Conservation (phyloP, 2,329 filamentous ascomycete genomes). For the Rutstroemia sp. region DNA sequence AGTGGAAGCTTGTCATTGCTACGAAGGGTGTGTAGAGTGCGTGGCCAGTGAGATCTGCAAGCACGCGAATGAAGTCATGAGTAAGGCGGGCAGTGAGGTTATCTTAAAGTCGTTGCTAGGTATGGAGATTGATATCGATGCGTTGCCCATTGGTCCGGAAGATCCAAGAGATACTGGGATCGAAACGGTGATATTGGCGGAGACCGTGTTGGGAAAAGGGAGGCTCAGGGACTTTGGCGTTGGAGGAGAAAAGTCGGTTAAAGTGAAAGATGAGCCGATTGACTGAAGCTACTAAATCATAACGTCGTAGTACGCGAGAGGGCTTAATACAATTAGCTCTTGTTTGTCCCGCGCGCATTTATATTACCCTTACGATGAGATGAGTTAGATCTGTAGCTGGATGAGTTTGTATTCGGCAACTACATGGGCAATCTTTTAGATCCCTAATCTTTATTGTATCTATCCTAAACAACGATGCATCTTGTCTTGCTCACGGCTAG, state of each 20-base stretch:
- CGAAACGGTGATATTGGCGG: slow-evolving; percentile 73
- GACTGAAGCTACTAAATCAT: slow-evolving; percentile 10
- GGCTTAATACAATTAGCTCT: too few species aligned
- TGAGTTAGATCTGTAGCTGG: too few species aligned
- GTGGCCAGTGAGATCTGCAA: slow-evolving; percentile 79
- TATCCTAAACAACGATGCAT: too few species aligned
- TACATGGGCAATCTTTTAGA: too few species aligned
- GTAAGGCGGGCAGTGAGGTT: slow-evolving; percentile 78
- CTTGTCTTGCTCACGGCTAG: too few species aligned
- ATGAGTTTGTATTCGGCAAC: too few species aligned
- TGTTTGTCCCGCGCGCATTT: too few species aligned
- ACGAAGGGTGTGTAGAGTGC: slow-evolving; percentile 82
- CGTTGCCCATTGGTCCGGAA: slow-evolving; percentile 80
- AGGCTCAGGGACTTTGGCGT: slow-evolving; percentile 24
- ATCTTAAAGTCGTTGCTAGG: slow-evolving; percentile 71
- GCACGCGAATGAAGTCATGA: slow-evolving; percentile 86
- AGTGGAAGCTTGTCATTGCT: slow-evolving; percentile 68
- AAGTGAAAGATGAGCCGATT: slow-evolving; percentile 26
- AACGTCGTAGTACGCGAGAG: background rate
- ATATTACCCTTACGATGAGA: too few species aligned
- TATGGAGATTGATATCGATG: slow-evolving; percentile 71
- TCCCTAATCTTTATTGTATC: too few species aligned
- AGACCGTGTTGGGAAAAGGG: slow-evolving; percentile 21
- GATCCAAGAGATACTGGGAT: slow-evolving; percentile 61
- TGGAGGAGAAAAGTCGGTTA: slow-evolving; percentile 18